A percentile compares a stretch with the other conserved stretches of the same genome.
These are phyloP conservation scores for Pestalotiopsis sp. DNA, from an alignment of 2,329 filamentous ascomycete genomes.

Conservation along the genomic window DNA sequence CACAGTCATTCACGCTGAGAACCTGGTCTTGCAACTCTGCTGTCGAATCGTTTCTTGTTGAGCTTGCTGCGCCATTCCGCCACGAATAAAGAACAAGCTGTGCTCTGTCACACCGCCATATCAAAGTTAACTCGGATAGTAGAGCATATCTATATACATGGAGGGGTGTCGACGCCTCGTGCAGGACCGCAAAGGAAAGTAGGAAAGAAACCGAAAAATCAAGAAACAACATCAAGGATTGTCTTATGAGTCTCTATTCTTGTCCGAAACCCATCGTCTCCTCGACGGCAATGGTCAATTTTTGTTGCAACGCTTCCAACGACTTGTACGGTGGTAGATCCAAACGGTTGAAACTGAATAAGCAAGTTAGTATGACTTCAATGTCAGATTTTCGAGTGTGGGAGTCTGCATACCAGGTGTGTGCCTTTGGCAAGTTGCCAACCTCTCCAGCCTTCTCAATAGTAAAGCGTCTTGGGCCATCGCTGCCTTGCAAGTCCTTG, in stretches of 20 bases:
- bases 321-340: constrained; percentile 93
- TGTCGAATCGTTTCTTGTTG: no score
- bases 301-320: constrained; percentile 81
- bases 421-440: constrained; percentile 89
- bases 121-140: background rate
- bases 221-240: background rate
- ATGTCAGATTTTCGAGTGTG: background rate
- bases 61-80: background rate
- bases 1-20: no score
- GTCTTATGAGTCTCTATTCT: constrained; percentile 62
- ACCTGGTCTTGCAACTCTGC: no score
- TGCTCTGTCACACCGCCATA: background rate
- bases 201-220: constrained; percentile 2
- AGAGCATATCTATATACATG: constrained; percentile 14
- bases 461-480: constrained; percentile 92
- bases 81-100: background rate
- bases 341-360: constrained; percentile 86
- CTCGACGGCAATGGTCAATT: constrained; percentile 95
- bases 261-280: constrained; percentile 99
- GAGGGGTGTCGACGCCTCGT: background rate
- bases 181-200: background rate
- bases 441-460: constrained; percentile 97
- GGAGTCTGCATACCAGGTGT: constrained; percentile 79
- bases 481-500: constrained; percentile 97
- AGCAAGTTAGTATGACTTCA: constrained; percentile 21